Conservation (phyloP, 139 green algal species). For the Tetradesmus lagerheimii region DNA sequence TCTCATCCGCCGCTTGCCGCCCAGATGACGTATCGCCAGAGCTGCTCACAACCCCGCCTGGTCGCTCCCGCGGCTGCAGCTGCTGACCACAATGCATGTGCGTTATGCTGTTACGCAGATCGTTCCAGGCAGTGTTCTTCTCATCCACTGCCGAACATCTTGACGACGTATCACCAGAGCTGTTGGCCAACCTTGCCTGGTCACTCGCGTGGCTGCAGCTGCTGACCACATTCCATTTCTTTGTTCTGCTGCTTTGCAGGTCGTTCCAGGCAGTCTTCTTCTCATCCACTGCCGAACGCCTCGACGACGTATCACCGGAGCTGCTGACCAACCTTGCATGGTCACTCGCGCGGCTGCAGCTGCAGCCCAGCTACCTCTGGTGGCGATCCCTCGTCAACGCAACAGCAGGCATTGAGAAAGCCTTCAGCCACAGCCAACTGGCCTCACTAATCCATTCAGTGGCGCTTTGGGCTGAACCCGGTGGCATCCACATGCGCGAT, state of each 20-base stretch:
- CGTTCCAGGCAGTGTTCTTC: too few relatives aligned
- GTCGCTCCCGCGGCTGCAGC: too few relatives aligned
- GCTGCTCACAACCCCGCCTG: too few relatives aligned
- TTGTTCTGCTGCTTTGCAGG: neutral
- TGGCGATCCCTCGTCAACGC: slow-evolving; percentile 10
- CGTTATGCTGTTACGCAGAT: too few relatives aligned
- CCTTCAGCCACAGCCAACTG: slow-evolving; percentile 27
- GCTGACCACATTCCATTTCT: neutral
- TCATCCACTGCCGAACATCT: too few relatives aligned
- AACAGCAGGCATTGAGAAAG: slow-evolving; percentile 1
- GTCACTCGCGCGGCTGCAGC: slow-evolving; percentile 32
- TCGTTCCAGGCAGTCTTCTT: slow-evolving; percentile 11
- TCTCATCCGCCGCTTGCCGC: too few relatives aligned
- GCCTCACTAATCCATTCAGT: slow-evolving; percentile 28
- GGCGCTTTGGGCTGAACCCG: slow-evolving; percentile 1
- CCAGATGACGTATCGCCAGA: too few relatives aligned
- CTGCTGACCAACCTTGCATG: slow-evolving; percentile 4
- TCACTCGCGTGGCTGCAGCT: too few relatives aligned
- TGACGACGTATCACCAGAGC: too few relatives aligned
- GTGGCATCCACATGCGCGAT: slow-evolving; percentile 14
- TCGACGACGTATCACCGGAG: slow-evolving; percentile 31
- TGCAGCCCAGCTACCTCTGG: slow-evolving; percentile 20
- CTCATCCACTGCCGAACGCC: slow-evolving; percentile 7
- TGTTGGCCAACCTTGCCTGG: too few relatives aligned
- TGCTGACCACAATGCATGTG: neutral